Evolutionary conservation across 2,329 filamentous ascomycete genomes (phyloP).

Genomic region (Fusarium compactum): DNA sequence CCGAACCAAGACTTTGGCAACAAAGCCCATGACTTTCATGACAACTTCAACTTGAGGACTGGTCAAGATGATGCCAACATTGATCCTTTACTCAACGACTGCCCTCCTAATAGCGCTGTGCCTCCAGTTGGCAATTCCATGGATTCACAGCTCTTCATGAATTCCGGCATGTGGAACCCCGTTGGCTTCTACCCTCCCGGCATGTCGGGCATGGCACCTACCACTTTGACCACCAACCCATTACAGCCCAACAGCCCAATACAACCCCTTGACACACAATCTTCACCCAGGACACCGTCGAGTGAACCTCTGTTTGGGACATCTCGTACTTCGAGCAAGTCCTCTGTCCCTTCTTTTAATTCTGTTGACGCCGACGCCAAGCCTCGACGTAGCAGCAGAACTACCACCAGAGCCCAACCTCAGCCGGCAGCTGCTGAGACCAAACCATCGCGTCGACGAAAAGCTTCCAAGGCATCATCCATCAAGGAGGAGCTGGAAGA

Average conservation of each 20-base stretch:
- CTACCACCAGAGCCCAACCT: neutral
- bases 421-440: neutral
- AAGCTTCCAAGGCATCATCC: neutral
- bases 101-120: neutral
- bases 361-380: slow-evolving; percentile 1
- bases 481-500: slow-evolving; percentile 28
- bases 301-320: slow-evolving; percentile 9
- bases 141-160: slow-evolving; percentile 7
- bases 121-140: neutral
- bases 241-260: slow-evolving; percentile 13
- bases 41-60: neutral
- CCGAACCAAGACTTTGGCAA: neutral
- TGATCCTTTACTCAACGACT: slow-evolving; percentile 33
- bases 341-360: slow-evolving; percentile 25
- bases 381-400: neutral
- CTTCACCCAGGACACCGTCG: slow-evolving; percentile 13
- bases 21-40: neutral
- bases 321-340: slow-evolving; percentile 40
- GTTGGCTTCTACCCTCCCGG: neutral
- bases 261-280: slow-evolving; percentile 11
- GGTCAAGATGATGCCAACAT: slow-evolving; percentile 21
- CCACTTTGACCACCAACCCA: neutral
- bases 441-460: slow-evolving; percentile 1
- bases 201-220: neutral
- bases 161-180: slow-evolving; percentile 22